Conservation (phyloP, 768 basidiomycete species). For the Hygrocybe punicea region DNA sequence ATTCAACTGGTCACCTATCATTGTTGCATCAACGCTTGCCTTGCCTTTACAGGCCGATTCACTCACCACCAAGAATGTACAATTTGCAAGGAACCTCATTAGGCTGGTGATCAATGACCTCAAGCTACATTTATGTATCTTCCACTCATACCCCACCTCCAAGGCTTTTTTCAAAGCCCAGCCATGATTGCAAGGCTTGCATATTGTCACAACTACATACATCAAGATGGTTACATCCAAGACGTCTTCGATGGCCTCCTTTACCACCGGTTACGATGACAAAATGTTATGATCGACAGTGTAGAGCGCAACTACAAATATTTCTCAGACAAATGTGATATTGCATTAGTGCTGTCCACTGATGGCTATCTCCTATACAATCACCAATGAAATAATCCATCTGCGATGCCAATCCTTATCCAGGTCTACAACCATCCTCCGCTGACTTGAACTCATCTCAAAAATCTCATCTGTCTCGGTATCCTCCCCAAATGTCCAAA, state of each 20-base stretch:
- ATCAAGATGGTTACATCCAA: constrained; percentile 14
- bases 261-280: constrained; percentile 26
- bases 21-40: constrained; percentile 37
- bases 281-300: constrained; percentile 27
- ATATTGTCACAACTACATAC: constrained; percentile 13
- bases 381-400: constrained; percentile 21
- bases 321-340: constrained; percentile 38
- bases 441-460: constrained; percentile 32
- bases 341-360: constrained; percentile 41
- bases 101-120: background rate
- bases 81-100: constrained; percentile 15
- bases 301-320: constrained; percentile 20
- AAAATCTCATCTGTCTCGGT: constrained; percentile 38
- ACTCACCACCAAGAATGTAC: too few species aligned
- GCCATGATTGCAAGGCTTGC: constrained; percentile 9
- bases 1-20: constrained; percentile 24
- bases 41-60: too few species aligned
- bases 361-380: constrained; percentile 45
- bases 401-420: constrained; percentile 42
- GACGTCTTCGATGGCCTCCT: constrained; percentile 38
- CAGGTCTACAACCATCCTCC: constrained; percentile 35
- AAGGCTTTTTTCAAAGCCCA: constrained; percentile 21
- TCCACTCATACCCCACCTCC: constrained; percentile 29
- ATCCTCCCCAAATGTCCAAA: constrained; percentile 45
- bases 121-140: constrained; percentile 24